Conservation (phyloP, 2,329 filamentous ascomycete species). For the Colletotrichum orbiculare region DNA sequence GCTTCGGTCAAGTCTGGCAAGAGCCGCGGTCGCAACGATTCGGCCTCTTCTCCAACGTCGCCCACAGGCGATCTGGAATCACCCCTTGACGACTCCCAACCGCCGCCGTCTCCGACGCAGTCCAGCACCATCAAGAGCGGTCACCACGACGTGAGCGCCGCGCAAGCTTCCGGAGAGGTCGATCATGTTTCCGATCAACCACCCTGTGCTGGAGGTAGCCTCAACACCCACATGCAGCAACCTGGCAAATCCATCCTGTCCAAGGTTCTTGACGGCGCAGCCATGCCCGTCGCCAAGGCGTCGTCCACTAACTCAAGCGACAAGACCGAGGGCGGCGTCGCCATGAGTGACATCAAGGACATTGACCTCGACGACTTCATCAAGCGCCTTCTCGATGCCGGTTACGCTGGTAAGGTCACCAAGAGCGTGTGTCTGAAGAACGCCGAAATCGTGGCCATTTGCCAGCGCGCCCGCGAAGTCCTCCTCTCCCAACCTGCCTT, state of each 20-base stretch:
- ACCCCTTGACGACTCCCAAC: constrained; percentile 62
- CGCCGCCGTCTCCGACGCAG: constrained; percentile 89
- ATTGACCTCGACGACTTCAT: constrained; percentile 98
- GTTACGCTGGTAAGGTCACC: constrained; percentile 95
- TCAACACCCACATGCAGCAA: constrained; percentile 69
- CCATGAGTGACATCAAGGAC: constrained; percentile 90
- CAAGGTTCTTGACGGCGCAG: constrained; percentile 74
- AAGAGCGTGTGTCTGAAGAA: constrained; percentile 98
- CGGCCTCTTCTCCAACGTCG: constrained; percentile 52
- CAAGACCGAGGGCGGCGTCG: constrained; percentile 69
- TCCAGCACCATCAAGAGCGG: constrained; percentile 74
- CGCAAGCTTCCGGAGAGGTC: constrained; percentile 89
- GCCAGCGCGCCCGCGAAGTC: constrained; percentile 86
- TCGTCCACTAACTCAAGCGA: constrained; percentile 43
- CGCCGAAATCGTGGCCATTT: constrained; percentile 95
- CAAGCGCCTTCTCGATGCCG: constrained; percentile 90
- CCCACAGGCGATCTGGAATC: constrained; percentile 52
- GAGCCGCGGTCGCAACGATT: constrained; percentile 64
- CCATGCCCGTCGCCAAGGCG: constrained; percentile 69
- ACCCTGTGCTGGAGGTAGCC: constrained; percentile 72
- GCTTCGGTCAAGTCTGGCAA: constrained; percentile 79
- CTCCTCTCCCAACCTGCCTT: constrained; percentile 93
- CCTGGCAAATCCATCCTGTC: constrained; percentile 92
- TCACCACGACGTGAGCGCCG: constrained; percentile 81
- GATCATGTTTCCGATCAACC: constrained; percentile 94